Evolutionary conservation across 805 yeast genomes (phyloP).

Genomic region (Torulaspora indica): DNA sequence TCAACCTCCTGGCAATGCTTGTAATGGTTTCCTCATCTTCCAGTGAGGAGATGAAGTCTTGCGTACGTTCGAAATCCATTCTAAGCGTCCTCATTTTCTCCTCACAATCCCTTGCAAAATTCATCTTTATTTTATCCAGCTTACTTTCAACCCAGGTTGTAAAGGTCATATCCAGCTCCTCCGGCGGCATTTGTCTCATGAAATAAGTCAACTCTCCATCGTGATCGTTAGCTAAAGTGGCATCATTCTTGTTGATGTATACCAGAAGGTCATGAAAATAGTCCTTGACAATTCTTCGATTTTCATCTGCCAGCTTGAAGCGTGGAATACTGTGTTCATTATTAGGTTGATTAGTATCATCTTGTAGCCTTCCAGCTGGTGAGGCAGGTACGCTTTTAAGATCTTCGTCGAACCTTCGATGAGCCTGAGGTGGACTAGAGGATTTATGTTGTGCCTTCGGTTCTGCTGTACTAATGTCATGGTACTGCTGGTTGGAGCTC

Average conservation of each 20-base stretch:
- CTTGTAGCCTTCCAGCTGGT: background rate
- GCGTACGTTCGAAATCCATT: slow-evolving; percentile 19
- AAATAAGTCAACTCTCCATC: slow-evolving; percentile 64
- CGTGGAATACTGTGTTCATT: background rate
- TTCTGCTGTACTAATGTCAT: background rate
- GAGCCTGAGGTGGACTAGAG: background rate
- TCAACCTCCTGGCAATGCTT: slow-evolving; percentile 16
- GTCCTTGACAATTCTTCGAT: slow-evolving; percentile 16
- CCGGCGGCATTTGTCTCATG: slow-evolving; percentile 63
- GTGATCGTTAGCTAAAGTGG: slow-evolving; percentile 45
- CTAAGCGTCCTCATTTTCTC: slow-evolving; percentile 45
- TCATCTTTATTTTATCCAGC: slow-evolving; percentile 44
- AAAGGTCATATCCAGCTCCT: slow-evolving; percentile 65
- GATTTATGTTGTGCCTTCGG: background rate
- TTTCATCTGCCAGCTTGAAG: slow-evolving; percentile 9
- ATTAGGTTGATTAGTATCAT: background rate
- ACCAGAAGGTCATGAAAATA: slow-evolving; percentile 28
- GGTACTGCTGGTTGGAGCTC: background rate
- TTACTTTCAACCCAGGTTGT: slow-evolving; percentile 59
- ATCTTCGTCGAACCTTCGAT: background rate
- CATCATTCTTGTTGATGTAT: slow-evolving; percentile 28
- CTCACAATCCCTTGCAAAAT: slow-evolving; percentile 46
- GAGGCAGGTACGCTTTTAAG: background rate
- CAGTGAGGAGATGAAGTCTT: slow-evolving; percentile 9
- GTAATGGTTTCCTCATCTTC: slow-evolving; percentile 19